A percentile compares a stretch with the other conserved stretches of the same genome.
Evolutionary conservation across 306 rosid species (phyloP).

Genomic region (Urtica urens): DNA sequence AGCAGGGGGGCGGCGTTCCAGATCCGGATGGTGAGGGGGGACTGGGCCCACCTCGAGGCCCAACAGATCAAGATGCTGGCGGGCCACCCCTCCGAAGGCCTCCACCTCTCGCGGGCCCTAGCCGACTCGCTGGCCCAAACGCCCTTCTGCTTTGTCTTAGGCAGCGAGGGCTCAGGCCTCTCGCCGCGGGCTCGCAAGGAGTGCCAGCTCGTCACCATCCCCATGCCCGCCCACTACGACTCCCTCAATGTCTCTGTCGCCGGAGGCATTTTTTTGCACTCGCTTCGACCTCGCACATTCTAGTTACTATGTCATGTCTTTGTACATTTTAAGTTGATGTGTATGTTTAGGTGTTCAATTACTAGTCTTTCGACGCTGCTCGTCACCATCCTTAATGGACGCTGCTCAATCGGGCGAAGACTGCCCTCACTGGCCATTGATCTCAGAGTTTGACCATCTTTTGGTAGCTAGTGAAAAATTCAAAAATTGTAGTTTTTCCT

Average conservation of each 20-base stretch:
- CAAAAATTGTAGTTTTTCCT: too few relatives aligned
- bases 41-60: constrained; percentile 55
- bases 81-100: constrained; percentile 53
- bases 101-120: constrained; percentile 39
- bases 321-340: too few relatives aligned
- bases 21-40: constrained; percentile 68
- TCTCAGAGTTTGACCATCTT: too few relatives aligned
- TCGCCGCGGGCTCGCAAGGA: constrained; percentile 40
- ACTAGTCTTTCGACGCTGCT: too few relatives aligned
- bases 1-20: constrained; percentile 93
- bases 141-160: constrained; percentile 73
- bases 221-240: constrained; percentile 80
- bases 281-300: constrained; percentile 56
- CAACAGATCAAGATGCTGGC: constrained; percentile 59
- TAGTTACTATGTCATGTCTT: too few relatives aligned
- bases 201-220: constrained; percentile 85
- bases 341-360: too few relatives aligned
- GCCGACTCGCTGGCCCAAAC: constrained; percentile 33
- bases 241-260: constrained; percentile 97
- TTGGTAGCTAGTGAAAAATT: too few relatives aligned
- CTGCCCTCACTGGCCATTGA: too few relatives aligned
- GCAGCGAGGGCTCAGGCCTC: constrained; percentile 86
- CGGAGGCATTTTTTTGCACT: constrained; percentile 88
- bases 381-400: too few relatives aligned
- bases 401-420: too few relatives aligned